Evolutionary conservation across 371 early-diverging fungal genomes (phyloP).

Genomic region (Chytridiales sp.): DNA sequence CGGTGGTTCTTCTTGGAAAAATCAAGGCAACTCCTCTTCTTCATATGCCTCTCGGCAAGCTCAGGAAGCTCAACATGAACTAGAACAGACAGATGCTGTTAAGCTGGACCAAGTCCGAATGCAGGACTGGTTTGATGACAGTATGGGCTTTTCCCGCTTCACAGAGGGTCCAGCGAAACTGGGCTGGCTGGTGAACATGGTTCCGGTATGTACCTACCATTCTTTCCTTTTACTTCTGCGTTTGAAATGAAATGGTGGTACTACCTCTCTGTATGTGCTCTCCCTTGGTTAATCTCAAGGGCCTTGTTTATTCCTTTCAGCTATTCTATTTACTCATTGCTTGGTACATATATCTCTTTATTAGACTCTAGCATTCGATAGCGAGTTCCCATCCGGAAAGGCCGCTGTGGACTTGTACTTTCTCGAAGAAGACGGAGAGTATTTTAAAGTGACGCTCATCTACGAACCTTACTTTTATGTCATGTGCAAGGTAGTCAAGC

Average conservation of each 20-base stretch:
- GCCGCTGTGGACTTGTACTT: conserved; percentile 91
- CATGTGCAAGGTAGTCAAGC: conserved; percentile 66
- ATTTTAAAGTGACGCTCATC: conserved; percentile 82
- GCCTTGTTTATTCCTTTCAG: too few relatives aligned
- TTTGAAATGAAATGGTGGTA: not conserved
- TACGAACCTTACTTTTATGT: conserved; percentile 92
- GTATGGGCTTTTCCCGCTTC: too few relatives aligned
- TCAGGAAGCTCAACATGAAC: too few relatives aligned
- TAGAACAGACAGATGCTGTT: too few relatives aligned
- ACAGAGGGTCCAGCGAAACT: conserved; percentile 76
- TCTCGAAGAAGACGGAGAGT: conserved; percentile 81
- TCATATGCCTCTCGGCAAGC: too few relatives aligned
- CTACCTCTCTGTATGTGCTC: too few relatives aligned
- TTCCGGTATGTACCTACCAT: conserved; percentile 60
- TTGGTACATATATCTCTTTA: not conserved
- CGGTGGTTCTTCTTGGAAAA: too few relatives aligned
- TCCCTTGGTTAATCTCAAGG: too few relatives aligned
- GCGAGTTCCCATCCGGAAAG: conserved; percentile 66
- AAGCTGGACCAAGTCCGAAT: too few relatives aligned
- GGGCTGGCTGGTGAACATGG: conserved; percentile 97
- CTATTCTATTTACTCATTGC: too few relatives aligned
- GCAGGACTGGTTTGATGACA: too few relatives aligned
- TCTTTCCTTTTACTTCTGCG: not conserved
- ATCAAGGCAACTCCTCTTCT: too few relatives aligned
- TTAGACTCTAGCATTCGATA: conserved; percentile 37